phyloP scores from a whole-genome alignment of 768 basidiomycete species.

The Lactarius psammicola region DNA sequence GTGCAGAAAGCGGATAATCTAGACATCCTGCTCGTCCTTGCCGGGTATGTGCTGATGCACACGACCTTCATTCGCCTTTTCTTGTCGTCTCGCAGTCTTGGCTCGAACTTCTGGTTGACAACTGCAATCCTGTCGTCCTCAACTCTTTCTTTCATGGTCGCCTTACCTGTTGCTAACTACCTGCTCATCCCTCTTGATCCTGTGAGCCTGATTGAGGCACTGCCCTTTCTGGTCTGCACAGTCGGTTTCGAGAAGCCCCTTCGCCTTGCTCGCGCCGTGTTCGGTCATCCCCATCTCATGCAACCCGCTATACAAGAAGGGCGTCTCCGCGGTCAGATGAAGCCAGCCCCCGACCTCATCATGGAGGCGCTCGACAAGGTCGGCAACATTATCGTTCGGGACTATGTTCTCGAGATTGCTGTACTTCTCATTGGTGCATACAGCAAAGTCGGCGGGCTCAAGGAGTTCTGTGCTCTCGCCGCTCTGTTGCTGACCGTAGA shows the following conservation, averaged over 20 bases:
- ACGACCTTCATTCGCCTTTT: constrained; percentile 90
- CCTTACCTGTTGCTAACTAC: constrained; percentile 72
- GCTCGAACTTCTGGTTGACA: constrained; percentile 69
- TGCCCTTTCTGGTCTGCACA: constrained; percentile 97
- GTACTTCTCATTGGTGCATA: constrained; percentile 86
- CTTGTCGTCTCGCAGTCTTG: constrained; percentile 82
- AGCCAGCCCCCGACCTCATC: constrained; percentile 80
- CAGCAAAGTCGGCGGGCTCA: constrained; percentile 81
- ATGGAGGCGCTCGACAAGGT: constrained; percentile 77
- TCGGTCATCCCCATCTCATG: constrained; percentile 66
- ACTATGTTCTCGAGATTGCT: constrained; percentile 90
- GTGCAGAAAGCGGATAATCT: constrained; percentile 86
- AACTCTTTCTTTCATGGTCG: constrained; percentile 78
- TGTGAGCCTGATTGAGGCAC: constrained; percentile 88
- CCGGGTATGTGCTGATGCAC: constrained; percentile 96
- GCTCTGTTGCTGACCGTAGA: constrained; percentile 85
- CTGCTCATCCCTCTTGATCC: constrained; percentile 89
- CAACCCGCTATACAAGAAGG: constrained; percentile 35
- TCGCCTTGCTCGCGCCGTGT: constrained; percentile 84
- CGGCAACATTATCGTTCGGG: constrained; percentile 83
- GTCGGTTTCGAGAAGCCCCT: constrained; percentile 98
- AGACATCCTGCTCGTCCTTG: constrained; percentile 91
- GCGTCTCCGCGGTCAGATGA: constrained; percentile 46
- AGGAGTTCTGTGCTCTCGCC: constrained; percentile 93
- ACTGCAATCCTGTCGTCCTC: constrained; percentile 78